Evolutionary conservation across 352 stramenopile genomes (phyloP), one percentile per base, ranked within the genome.

Genomic region (Phytophthora sojae): DNA sequence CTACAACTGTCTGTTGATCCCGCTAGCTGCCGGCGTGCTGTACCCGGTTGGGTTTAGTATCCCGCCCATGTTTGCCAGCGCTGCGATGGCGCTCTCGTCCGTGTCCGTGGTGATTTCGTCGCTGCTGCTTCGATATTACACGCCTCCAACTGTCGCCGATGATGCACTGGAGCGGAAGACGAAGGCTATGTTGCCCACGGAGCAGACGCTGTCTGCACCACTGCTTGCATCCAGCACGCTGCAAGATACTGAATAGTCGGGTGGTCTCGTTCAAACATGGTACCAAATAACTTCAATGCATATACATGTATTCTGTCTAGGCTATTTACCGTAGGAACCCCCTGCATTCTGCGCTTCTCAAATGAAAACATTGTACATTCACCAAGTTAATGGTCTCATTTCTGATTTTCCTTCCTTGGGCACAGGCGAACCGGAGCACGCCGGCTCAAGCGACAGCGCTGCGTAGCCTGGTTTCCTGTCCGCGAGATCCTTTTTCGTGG

Each of bases 1-100:
- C 11, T 99, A 99, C 90, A 99, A 99, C 79, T 84, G 90, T 14
- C 72, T 99, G 56, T 83, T 96, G 32, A 98, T 99, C 45, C 98
- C 98, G 2, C 60, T 99, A 2, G 96, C 98, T 14, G 97, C 97
- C 1, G 98, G 98, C 42, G 83, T 99, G 21, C 88, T 99, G 6
- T 99, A 98, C 76, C 97, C 97, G 15, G 90, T 97, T 21, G 89
- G 95, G 19, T 88, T 95, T 35, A 83, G 80, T 44, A 96, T 99
- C 23, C 97, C 97, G 47, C 97, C 98, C 25, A 97, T 97, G 76
- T 92, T 99, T 64, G 97, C 97, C 57, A 97, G 97, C 25, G 86
- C 94, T 3, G 95, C 97, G 57, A 99, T 99, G 97, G 96, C 96
- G 52, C 89, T 98, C 32, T 98, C 90, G 45, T 99, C 94, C 17